Base-by-base conservation (phyloP, 768 basidiomycete genomes). In the Fomitopsis serialis region DNA sequence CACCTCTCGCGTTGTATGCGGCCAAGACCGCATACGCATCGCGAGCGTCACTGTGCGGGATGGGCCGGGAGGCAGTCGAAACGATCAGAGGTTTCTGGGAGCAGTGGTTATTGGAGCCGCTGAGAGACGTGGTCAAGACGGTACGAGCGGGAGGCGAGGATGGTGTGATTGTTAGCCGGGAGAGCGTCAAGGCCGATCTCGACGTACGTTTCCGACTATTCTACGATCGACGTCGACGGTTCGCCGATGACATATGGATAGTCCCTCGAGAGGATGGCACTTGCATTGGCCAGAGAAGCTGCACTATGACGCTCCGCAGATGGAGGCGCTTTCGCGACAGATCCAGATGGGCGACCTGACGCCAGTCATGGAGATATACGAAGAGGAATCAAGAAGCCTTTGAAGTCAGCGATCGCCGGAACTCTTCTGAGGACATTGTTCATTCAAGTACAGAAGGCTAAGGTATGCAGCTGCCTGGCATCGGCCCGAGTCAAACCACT, bases 381-480 rank as follows among this genome's bases (percentile, higher is more conserved):
- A 98, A 71, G 81, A 88, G 55, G 93, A 98, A 91, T 98, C 71
- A 86, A 85, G 66, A 80, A 72, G n/a, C 96, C 96, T 0, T 61
- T 98, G 44, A 85, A 80, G 60, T 92, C 89, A 19, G 90, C 85
- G 5, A 55, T 98, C 3, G 72, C 78, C 6, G 96, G 96, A 3
- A 87, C 85, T 13, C 74, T 98, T 8, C 72, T 98, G 17, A 79
- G 96, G 25, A 84, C 90, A 1, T 71, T 93, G 45, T 85, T 98
- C 58, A 86, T 99, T 27, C 96, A 98, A 64, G 79, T 98, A 0
- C 96, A 98, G 60, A 98, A 98, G 67, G 88, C 93, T 54, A 98
- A 98, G 76, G 93, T 32, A 32, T 32, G 29, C 29, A n/a, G n/a
- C 11, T 11, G 29, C 6, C 29, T 11, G 11, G 29, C 5, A 32